Evolutionary conservation across 495 filamentous ascomycete genomes (phyloP), one percentile per base, ranked within the genome.

Genomic region (Aspergillus sclerotiicarbonarius): DNA sequence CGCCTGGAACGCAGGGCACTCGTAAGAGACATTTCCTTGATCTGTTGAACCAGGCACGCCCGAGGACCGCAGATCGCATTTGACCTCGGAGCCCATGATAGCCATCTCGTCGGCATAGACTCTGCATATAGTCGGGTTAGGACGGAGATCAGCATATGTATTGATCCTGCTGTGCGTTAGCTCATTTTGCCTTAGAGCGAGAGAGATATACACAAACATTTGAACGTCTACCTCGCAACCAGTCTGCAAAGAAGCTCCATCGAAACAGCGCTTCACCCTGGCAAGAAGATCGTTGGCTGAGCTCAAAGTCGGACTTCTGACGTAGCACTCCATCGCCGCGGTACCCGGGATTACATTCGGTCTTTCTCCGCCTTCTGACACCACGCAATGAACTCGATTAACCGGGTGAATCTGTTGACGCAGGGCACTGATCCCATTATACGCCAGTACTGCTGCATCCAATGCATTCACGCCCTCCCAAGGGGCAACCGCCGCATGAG

Each of bases 401-500:
- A 71, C 69, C 0, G 81, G 77, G 68, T 77, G 76, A 8, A 80
- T 81, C 63, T 86, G 83, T 60, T 86, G 82, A 10, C 84, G 72
- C 4, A 86, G 73, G 1, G 80, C 74, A 0, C 76, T 74, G 5
- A 85, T 59, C 30, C 70, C 72, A 56, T 79, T 83, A 62, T 85
- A 86, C 0, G 78, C 75, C 6, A 69, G 68, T 10, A 84, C 71
- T 1, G 82, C 60, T 0, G 82, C 83, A 53, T 86, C 84, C 6
- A 85, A 74, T 0, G 83, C 82, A 53, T 86, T 87, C 52, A 83
- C 70, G 0, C 82, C 82, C 4, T 76, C 62, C 82, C 83, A 85
- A 0, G 83, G 84, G 19, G 68, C 74, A n/a, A 73, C 75, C 0
- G 78, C 82, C 0, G 82, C 81, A 61, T 85, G 78, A 33, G 67